Base-by-base conservation (phyloP, 371 early-diverging fungal species). In the Mortierella sp. region DNA sequence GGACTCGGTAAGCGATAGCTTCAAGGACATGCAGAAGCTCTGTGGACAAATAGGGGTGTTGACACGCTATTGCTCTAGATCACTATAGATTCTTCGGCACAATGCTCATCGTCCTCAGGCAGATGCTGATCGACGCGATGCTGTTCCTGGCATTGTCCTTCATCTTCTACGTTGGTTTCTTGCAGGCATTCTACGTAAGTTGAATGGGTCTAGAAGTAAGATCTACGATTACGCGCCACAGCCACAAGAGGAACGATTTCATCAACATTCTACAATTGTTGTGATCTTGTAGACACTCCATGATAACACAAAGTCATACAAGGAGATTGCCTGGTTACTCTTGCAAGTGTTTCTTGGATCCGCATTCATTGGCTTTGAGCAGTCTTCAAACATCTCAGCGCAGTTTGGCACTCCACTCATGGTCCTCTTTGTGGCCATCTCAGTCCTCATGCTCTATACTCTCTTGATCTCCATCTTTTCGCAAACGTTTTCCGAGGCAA, bases 41-140 rank as follows among this genome's bases (percentile, higher is more conserved):
- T 22, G 48, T 24, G 6, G 7, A 24, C 10, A 14, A 47, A 24
- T 6, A 6, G 48, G 12, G 21, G n/a, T 22, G 24, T 10, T 12
- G 14, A 25, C 28, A 25, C 16, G 9, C 16, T 28, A 14, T n/a
- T 21, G 31, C 16, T 21, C 17, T 63, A 71, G 80, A 80, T 57
- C 78, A 71, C 40, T 71, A 71, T 40, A 65, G 61, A 16, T 80
- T 80, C 51, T 80, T 80, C 45, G 80, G 80, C 0, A 80, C 80
- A 13, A 77, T 80, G 69, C 54, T 80, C 12, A 65, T 80, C 37
- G 77, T 80, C 17, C 71, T 80, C 37, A 60, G 80, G 17, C 72
- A 77, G 31, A 80, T 80, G 80, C 46, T 80, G 29, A 43, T 80
- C 13, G 80, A 80, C 47, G 60, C 78, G 22, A 68, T 54, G 60